Evolutionary conservation across 495 filamentous ascomycete genomes (phyloP).

Genomic region (Bacidia gigantensis): DNA sequence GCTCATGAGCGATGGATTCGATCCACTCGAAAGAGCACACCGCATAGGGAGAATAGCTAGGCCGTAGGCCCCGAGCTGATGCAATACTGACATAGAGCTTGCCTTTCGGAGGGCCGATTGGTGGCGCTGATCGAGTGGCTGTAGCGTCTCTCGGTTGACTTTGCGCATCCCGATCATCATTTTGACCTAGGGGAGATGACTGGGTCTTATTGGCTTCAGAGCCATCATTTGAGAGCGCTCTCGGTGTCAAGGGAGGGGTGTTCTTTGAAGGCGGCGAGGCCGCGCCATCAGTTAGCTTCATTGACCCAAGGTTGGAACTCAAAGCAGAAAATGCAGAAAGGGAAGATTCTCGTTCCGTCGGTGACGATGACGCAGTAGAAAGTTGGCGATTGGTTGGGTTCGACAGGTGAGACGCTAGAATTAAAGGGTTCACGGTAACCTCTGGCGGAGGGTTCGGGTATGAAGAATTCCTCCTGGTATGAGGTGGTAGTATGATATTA

Average conservation of each 20-base stretch:
- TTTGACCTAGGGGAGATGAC: conserved; percentile 28
- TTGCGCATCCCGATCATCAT: conserved; percentile 19
- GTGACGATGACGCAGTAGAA: conserved; percentile 43
- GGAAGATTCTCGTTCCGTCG: conserved; percentile 35
- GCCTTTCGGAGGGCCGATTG: conserved; percentile 67
- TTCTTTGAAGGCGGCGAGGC: conserved; percentile 59
- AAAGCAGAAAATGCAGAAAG: conserved; percentile 43
- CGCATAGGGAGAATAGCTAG: conserved; percentile 79
- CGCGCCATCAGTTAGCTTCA: conserved; percentile 78
- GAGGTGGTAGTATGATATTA: conserved; percentile 10
- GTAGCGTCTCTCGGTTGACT: conserved; percentile 26
- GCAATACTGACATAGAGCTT: conserved; percentile 80
- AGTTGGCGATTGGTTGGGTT: conserved; percentile 50
- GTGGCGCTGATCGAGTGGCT: conserved; percentile 28
- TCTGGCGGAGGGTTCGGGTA: conserved; percentile 47
- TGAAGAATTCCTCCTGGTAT: conserved; percentile 11
- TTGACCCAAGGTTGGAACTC: conserved; percentile 48
- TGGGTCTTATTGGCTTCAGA: conserved; percentile 13
- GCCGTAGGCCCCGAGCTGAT: conserved; percentile 68
- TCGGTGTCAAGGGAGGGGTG: conserved; percentile 74
- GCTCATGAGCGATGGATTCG: conserved; percentile 84
- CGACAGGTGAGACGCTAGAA: conserved; percentile 60
- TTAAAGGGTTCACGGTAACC: conserved; percentile 49
- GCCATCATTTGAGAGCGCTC: conserved; percentile 56
- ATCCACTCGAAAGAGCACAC: conserved; percentile 95